Base-by-base conservation (phyloP, 169 alveolate species). In the Cytauxzoon felis region DNA sequence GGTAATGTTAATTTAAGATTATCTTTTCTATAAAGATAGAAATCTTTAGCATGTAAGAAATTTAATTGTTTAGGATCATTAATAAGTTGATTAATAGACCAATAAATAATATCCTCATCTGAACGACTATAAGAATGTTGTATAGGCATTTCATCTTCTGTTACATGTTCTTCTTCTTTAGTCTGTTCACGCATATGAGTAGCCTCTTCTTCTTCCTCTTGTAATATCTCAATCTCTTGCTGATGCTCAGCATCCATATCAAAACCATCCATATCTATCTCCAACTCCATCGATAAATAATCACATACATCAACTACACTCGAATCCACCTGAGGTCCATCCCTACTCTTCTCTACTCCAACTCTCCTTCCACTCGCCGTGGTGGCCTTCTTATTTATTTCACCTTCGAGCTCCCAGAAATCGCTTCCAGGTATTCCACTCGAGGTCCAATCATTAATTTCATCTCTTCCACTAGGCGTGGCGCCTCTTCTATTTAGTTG, bases 191-290 rank as follows among this genome's bases (percentile, higher is more conserved):
- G 40, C 76, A 52, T 63, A 66, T 76, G 86, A n/a, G 80, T 82
- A 32, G 86, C 75, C 61, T 79, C 91, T 36, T 83, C 82, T 40
- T 82, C 90, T 30, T 73, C 75, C 54, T 83, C 90, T 45, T 81
- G 82, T 66, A 70, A 70, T 41, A 64, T 78, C 33, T 72, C 72
- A 38, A 70, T 50, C 32, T 83, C 91, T 73, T 61, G 67, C 52
- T 82, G 90, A 73, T 80, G 88, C 29, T 82, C 90, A 11, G 69
- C 76, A 5, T 78, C 87, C 49, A 54, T 38, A 27, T 60, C 33
- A 8, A 36, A 51, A 29, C 41, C 76, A n/a, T 71, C 76, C 43
- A 34, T 69, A 18, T 49, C 54, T 23, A 51, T 47, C 24, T 33
- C 23, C 13, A 18, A 27, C 32, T 71, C 82, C 82, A 71, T 71